phyloP scores from a whole-genome alignment of 2,329 filamentous ascomycete species.

The Trichoderma atrobrunneum region DNA sequence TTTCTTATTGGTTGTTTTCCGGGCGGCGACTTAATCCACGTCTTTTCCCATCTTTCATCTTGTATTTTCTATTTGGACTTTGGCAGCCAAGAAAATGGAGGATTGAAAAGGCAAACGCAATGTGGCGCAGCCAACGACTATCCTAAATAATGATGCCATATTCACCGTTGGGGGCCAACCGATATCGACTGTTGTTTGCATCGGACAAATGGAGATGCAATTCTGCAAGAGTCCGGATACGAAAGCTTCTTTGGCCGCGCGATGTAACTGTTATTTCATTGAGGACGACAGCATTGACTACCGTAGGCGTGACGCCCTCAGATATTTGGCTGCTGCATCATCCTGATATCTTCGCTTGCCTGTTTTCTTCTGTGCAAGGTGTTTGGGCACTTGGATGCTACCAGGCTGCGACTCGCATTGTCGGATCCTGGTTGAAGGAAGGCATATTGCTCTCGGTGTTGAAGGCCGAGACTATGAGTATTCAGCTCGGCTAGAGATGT shows the following conservation, averaged over 20 bases:
- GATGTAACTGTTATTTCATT: background rate
- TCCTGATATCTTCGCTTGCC: background rate
- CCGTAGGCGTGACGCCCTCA: background rate
- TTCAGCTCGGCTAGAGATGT: background rate
- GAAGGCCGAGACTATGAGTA: background rate
- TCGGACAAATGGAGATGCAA: background rate
- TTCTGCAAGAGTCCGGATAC: background rate
- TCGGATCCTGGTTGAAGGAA: background rate
- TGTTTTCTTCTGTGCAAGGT: background rate
- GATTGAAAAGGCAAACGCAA: background rate
- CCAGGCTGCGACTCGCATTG: background rate
- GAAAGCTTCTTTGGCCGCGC: background rate
- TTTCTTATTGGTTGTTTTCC: background rate
- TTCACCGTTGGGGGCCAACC: background rate
- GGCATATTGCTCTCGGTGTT: background rate
- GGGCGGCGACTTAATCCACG: background rate
- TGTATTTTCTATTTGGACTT: background rate
- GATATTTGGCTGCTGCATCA: background rate
- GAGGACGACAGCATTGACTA: background rate
- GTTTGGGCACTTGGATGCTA: background rate
- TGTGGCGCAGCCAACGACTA: background rate
- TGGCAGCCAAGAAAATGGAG: background rate
- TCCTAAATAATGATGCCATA: background rate
- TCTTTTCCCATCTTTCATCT: background rate
- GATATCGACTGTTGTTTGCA: background rate